phyloP scores from a whole-genome alignment of 2,329 filamentous ascomycete species.

The Botryotinia calthae region DNA sequence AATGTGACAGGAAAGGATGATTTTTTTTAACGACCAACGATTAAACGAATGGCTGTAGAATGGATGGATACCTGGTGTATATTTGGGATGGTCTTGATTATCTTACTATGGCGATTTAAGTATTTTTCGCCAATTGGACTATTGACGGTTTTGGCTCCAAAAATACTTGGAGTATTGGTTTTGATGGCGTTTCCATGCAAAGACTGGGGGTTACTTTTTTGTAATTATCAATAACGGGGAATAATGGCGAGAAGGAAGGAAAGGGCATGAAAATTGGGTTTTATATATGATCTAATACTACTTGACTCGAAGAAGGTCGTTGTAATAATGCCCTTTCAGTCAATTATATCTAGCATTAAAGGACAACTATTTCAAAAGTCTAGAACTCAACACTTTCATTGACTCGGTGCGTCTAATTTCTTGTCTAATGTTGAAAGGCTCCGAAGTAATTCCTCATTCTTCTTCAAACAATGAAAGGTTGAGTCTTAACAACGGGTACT shows the following conservation, averaged over 20 bases:
- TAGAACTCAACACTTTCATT: neutral
- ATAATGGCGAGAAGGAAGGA: slow-evolving; percentile 1
- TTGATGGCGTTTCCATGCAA: slow-evolving; percentile 10
- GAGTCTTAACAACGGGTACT: neutral
- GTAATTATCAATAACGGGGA: slow-evolving; percentile 9
- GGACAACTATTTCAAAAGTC: neutral
- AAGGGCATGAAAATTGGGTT: neutral
- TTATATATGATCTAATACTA: neutral
- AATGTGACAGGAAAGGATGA: slow-evolving; percentile 19
- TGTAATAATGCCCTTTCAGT: neutral
- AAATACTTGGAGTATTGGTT: slow-evolving; percentile 5
- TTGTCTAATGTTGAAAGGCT: neutral
- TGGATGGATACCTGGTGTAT: slow-evolving; percentile 22
- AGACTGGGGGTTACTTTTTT: neutral
- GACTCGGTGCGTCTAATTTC: neutral
- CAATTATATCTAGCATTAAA: neutral
- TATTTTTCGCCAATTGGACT: slow-evolving; percentile 2
- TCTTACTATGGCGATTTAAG: slow-evolving; percentile 16
- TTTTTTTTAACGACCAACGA: slow-evolving; percentile 21
- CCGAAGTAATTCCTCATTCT: neutral
- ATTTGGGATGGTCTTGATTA: slow-evolving; percentile 21
- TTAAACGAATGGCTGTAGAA: slow-evolving; percentile 22
- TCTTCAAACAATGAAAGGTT: neutral
- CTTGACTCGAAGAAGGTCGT: neutral
- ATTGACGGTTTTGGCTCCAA: slow-evolving; percentile 13